Evolutionary conservation across 345 rosid species (phyloP).

Genomic region (Eucalyptus sp.): DNA sequence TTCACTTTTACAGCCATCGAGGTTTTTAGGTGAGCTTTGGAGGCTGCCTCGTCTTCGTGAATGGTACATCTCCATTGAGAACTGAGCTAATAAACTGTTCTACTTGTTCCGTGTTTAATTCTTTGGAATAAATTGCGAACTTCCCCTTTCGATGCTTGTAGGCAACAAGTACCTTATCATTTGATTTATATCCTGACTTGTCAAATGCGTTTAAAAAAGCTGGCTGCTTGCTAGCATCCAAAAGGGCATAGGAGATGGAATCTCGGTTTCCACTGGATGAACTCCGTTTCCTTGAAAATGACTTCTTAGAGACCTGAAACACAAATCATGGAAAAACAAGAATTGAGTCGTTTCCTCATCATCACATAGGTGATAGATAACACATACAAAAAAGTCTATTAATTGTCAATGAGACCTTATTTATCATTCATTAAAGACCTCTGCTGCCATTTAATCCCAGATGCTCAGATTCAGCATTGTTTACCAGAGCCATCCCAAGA

Average conservation of each 20-base stretch:
- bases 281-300: constrained; percentile 50
- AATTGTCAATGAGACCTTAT: not conserved
- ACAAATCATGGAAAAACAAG: not conserved
- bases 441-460: not conserved
- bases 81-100: constrained; percentile 65
- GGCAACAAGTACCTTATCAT: constrained; percentile 45
- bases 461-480: not conserved
- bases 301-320: constrained; percentile 63
- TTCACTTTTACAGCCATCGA: not conserved
- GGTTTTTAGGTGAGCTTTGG: constrained; percentile 31
- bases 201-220: constrained; percentile 55
- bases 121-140: constrained; percentile 36
- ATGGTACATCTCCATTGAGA: constrained; percentile 65
- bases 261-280: constrained; percentile 25
- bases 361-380: not conserved
- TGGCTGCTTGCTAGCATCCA: constrained; percentile 59
- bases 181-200: constrained; percentile 43
- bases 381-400: not conserved
- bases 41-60: constrained; percentile 40
- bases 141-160: constrained; percentile 66
- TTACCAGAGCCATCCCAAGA: not conserved
- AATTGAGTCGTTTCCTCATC: not conserved
- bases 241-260: constrained; percentile 42
- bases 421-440: not conserved
- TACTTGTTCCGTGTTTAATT: constrained; percentile 39